phyloP scores from a whole-genome alignment of 768 basidiomycete genomes.

The Hydnomerulius pinastri region DNA sequence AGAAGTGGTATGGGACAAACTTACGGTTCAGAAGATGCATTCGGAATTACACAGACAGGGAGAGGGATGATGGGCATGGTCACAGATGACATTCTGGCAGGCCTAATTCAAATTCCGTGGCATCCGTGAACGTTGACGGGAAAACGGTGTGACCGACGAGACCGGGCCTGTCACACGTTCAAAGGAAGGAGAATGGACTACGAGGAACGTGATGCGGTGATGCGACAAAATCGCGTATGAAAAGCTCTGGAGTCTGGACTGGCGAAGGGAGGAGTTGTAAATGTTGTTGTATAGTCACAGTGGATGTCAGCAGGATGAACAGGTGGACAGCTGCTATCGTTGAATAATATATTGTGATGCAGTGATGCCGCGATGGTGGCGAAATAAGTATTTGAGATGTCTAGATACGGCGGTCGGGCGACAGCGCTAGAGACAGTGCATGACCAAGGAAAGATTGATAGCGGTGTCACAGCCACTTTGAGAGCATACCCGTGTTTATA shows the following conservation, averaged over 20 bases:
- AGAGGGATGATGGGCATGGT: background rate
- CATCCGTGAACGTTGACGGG: background rate
- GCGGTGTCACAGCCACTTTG: too few relatives aligned
- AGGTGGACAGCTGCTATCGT: background rate
- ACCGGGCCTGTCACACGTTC: background rate
- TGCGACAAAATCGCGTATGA: background rate
- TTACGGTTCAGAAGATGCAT: background rate
- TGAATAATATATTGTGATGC: background rate
- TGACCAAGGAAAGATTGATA: background rate
- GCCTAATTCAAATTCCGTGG: slow-evolving; percentile 15
- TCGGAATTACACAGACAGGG: background rate
- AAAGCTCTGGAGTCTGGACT: background rate
- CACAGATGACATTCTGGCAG: background rate
- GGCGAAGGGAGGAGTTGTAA: slow-evolving; percentile 8
- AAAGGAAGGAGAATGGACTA: too few relatives aligned
- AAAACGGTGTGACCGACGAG: background rate
- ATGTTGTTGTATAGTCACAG: background rate
- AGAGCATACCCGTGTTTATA: too few relatives aligned
- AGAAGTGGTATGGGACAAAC: background rate
- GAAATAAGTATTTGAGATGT: background rate
- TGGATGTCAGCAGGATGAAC: background rate
- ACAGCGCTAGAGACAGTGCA: background rate
- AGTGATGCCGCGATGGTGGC: background rate
- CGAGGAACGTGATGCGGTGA: background rate
- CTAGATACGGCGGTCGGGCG: background rate